Percentiles rank a stretch among this genome's conserved stretches.
Evolutionary conservation across 2,329 filamentous ascomycete genomes (phyloP).

Genomic region (Plenodomus tracheiphilus): DNA sequence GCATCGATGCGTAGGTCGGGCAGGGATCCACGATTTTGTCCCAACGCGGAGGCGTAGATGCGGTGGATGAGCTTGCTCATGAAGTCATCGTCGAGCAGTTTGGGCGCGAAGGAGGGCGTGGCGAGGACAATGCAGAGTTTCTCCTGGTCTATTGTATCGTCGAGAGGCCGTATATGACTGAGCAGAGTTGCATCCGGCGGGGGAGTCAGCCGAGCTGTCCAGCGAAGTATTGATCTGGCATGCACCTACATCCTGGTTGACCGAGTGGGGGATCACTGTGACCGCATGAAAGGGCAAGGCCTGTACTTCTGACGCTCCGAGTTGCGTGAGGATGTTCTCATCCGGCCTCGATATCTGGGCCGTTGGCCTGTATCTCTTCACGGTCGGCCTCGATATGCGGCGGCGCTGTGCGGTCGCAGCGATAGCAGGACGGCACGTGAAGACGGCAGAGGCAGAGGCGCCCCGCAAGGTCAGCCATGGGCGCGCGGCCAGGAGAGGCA

Average conservation of each 20-base stretch:
- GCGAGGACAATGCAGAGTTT: conserved; percentile 36
- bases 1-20: conserved; percentile 15
- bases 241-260: neutral
- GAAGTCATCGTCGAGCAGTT: conserved; percentile 27
- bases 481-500: conserved; percentile 34
- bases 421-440: neutral
- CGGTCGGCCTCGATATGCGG: neutral
- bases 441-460: conserved; percentile 7
- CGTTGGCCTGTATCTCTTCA: neutral
- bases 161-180: neutral
- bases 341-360: too few species aligned
- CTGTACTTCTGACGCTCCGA: too few species aligned
- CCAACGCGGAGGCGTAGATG: conserved; percentile 9
- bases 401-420: neutral
- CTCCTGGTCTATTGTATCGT: neutral
- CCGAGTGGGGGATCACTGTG: neutral
- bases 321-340: too few species aligned
- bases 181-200: neutral
- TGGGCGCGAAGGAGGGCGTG: conserved; percentile 38
- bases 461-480: conserved; percentile 31
- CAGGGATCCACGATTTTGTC: too few species aligned
- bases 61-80: neutral
- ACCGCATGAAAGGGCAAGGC: neutral
- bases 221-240: neutral
- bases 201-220: neutral